These are phyloP conservation scores for Sambucus nigra DNA, from an alignment of 129 eudicot genomes.

Conservation along the genomic window DNA sequence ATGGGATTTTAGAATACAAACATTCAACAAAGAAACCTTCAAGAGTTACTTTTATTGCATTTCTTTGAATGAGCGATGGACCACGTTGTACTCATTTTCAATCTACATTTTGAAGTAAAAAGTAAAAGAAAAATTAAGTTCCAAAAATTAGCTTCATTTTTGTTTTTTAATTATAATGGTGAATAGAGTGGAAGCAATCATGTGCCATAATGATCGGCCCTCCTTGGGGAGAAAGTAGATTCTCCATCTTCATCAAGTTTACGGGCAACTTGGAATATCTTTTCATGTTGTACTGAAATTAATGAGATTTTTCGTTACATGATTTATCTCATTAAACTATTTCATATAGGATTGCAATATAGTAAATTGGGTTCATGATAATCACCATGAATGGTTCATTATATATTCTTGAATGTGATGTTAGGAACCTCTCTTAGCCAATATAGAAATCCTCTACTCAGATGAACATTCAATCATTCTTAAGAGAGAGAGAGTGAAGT, in stretches of 20 bases:
- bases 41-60: too few species aligned
- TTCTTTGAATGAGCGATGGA: slow-evolving; percentile 53
- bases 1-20: too few species aligned
- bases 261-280: slow-evolving; percentile 36
- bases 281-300: slow-evolving; percentile 60
- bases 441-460: slow-evolving; percentile 66
- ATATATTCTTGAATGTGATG: slow-evolving; percentile 54
- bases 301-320: too few species aligned
- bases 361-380: not conserved
- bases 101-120: slow-evolving; percentile 24
- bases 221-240: slow-evolving; percentile 79
- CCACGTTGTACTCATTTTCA: slow-evolving; percentile 75
- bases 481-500: too few species aligned
- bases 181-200: slow-evolving; percentile 21
- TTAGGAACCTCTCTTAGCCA: slow-evolving; percentile 63
- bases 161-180: too few species aligned
- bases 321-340: too few species aligned
- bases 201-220: slow-evolving; percentile 91
- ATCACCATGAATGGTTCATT: slow-evolving; percentile 72
- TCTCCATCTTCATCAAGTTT: slow-evolving; percentile 51
- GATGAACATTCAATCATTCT: not conserved
- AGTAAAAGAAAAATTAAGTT: not conserved
- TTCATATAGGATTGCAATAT: too few species aligned
- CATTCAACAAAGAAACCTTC: too few species aligned
- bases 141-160: not conserved